Evolutionary conservation across 2,329 filamentous ascomycete genomes (phyloP), one percentile per base, ranked within the genome.

Genomic region (Alternaria metachromatica): DNA sequence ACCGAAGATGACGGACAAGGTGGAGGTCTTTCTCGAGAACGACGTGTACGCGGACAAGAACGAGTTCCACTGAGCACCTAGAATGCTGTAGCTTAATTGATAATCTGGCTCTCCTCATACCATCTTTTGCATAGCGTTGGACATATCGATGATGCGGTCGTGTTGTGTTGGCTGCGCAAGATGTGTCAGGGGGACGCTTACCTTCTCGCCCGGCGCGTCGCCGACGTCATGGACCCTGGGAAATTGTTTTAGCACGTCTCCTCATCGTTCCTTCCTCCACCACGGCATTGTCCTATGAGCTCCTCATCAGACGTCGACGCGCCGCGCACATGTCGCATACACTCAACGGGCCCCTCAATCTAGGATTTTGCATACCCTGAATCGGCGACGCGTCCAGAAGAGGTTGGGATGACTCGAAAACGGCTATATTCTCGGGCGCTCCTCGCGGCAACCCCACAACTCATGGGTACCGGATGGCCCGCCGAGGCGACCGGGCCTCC

Each of bases 1-100:
- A 7, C 66, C 64, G 10, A 75, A 75, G 66, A 75, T 73, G 71
- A 70, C 65, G n/a, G 60, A 71, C n/a, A 73, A 71, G 67, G 71
- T 69, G 11, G 70, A 75, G 58, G 64, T 73, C 2, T 75, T 73
- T 49, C 58, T 75, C 43, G 72, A 74, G 58, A 75, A 75, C 33
- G 72, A 75, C 62, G 59, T 71, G 18, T 66, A 72, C 57, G 71
- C 70, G 10, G 71, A 72, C 18, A 75, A 71, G 64, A 75, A 75
- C 44, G 63, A 63, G 45, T 73, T 67, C 54, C 69, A 75, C 58
- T 72, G 48, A 44, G 28, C 6, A 18, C 18, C 4, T 6, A 10
- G 20, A 15, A n/a, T 15, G 2, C 30, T 9, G 10, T 37, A 51
- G 49, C 20, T 37, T 12, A 37, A 37, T 37, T 8, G 7, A 37